Evolutionary conservation across 352 stramenopile species (phyloP), one percentile per base, ranked within the genome.

Genomic region (Globisporangium paroecandrum): DNA sequence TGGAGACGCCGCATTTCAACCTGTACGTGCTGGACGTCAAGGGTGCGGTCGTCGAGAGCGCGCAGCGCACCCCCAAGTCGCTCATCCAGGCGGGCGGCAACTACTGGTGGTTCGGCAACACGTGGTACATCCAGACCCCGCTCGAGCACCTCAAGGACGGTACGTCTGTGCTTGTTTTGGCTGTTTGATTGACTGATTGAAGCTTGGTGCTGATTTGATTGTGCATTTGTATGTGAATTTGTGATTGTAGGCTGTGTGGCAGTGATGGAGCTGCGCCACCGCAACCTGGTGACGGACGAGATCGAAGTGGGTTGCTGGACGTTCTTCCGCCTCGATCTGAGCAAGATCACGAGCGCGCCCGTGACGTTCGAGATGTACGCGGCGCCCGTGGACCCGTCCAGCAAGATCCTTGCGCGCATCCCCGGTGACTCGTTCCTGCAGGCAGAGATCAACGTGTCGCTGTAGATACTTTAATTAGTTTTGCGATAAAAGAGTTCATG

Each of bases 81-180:
- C 74, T 96, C 34, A 96, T 96, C 66, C 86, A 96, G 72, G 86
- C 85, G 2, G 83, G 85, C 49, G 84, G 85, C 46, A 94, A 93
- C 72, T 93, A 94, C 69, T 94, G 86, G 89, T 95, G 85, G 85
- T 96, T 94, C 68, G 89, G 89, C 69, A 96, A 96, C 72, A 91
- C 86, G 58, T 96, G 89, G 89, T 89, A 93, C 74, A 66, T 96
- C 24, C 89, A 96, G 67, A 90, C 85, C 9, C 87, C 86, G 20
- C 74, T 96, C 22, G 89, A 95, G 60, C 89, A 96, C 69, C 79
- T 96, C 57, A 93, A 89, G 60, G 87, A 96, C 41, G 87, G 86
- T 94, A 84, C 54, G 85, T 41, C 8, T 61, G 24, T 13, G 32
- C 32, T 12, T 53, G 34, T 65, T 32, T 32, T 32, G 29, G 29